Conservation (phyloP, 805 yeast species). For the Yarrowia sp. region DNA sequence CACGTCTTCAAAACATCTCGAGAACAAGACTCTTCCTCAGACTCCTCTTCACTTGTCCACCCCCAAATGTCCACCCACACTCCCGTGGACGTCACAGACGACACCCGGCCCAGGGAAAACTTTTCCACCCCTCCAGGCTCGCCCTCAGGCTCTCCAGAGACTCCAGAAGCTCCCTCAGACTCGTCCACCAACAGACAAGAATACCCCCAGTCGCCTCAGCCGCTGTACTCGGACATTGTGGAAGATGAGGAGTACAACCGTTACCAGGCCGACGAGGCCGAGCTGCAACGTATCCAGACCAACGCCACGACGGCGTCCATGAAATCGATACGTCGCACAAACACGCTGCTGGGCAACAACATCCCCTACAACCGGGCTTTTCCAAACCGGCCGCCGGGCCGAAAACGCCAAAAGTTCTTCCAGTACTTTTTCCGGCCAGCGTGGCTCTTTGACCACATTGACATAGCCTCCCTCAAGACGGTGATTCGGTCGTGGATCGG, state of each 20-base stretch:
- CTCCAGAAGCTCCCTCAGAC: constrained; percentile 4
- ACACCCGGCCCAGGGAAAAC: too few species aligned
- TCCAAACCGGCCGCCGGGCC: constrained; percentile 8
- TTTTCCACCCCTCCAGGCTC: too few species aligned
- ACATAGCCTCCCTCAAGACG: not conserved
- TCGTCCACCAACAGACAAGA: constrained; percentile 1
- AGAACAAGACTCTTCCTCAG: too few species aligned
- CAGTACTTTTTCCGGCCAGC: constrained; percentile 17
- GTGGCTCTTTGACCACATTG: constrained; percentile 28
- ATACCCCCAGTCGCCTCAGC: not conserved
- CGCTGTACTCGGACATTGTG: not conserved
- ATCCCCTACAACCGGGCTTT: constrained; percentile 28
- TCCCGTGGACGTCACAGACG: too few species aligned
- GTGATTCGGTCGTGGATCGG: constrained; percentile 35
- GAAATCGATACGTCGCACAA: constrained; percentile 6
- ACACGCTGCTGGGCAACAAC: constrained; percentile 19
- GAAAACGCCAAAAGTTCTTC: not conserved
- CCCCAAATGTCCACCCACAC: too few species aligned
- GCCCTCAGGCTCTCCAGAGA: too few species aligned
- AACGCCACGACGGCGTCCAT: constrained; percentile 5
- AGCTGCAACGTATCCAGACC: not conserved
- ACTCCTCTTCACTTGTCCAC: too few species aligned
- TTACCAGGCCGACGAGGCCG: not conserved
- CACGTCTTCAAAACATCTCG: too few species aligned
- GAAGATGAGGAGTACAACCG: not conserved